phyloP scores from a whole-genome alignment of 2,329 filamentous ascomycete genomes.

The Venturia aucupariae region DNA sequence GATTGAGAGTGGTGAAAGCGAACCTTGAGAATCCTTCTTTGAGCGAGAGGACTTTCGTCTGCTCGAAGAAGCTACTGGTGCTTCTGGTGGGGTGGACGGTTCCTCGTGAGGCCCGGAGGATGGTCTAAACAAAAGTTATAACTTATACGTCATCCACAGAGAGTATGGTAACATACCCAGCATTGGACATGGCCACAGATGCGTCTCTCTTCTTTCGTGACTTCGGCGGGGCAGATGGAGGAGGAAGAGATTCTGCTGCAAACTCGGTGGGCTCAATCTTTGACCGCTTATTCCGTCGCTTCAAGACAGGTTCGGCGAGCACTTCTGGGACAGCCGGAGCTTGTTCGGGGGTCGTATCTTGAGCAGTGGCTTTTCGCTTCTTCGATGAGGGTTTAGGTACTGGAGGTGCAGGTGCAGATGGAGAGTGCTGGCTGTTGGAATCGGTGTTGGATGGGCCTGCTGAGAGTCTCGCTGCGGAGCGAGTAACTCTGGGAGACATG shows the following conservation, averaged over 20 bases:
- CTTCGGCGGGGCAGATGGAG: conserved; percentile 28
- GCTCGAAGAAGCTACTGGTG: conserved; percentile 50
- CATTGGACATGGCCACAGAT: conserved; percentile 60
- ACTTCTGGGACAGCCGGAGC: conserved; percentile 35
- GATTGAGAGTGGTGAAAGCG: conserved; percentile 18
- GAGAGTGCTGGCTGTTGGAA: conserved; percentile 36
- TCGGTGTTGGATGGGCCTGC: conserved; percentile 45
- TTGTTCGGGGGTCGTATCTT: conserved; percentile 37
- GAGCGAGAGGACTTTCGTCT: conserved; percentile 68
- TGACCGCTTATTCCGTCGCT: conserved; percentile 29
- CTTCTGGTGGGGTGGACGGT: conserved; percentile 36
- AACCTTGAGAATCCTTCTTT: conserved; percentile 55
- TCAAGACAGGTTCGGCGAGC: conserved; percentile 27
- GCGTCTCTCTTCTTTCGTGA: conserved; percentile 53
- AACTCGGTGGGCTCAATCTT: conserved; percentile 4
- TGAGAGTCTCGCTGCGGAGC: conserved; percentile 86
- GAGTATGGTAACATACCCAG: conserved; percentile 46
- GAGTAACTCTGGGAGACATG: conserved; percentile 96
- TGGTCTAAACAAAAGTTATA: conserved; percentile 37
- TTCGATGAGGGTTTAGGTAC: conserved; percentile 41
- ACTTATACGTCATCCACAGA: conserved; percentile 18
- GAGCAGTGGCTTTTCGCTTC: conserved; percentile 65
- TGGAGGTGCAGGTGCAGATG: conserved; percentile 31
- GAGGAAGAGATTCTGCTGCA: conserved; percentile 24
- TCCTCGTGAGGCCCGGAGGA: conserved; percentile 57